These are phyloP conservation scores for Glycine soja DNA, from an alignment of 306 rosid species.

Conservation along the genomic window DNA sequence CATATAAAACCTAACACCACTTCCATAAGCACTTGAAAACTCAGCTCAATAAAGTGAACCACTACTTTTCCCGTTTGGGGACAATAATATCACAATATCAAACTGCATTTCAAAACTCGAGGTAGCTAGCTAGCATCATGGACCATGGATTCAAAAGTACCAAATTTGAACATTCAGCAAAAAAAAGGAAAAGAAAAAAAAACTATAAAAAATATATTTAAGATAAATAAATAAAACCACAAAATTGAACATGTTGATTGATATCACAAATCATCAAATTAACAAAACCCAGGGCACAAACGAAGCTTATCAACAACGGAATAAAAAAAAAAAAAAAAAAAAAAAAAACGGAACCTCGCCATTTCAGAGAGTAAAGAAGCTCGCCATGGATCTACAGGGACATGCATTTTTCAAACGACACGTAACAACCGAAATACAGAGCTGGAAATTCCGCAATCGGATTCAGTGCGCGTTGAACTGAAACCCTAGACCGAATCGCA, in stretches of 20 bases:
- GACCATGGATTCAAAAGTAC: background rate
- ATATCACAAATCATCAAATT: background rate
- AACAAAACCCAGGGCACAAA: background rate
- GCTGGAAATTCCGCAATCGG: constrained; percentile 13
- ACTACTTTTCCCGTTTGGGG: background rate
- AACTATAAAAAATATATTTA: background rate
- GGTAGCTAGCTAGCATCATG: constrained; percentile 4
- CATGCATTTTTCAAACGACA: constrained; percentile 40
- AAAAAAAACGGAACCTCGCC: background rate
- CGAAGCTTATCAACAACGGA: background rate
- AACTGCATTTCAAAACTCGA: background rate
- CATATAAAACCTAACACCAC: background rate
- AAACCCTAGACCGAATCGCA: constrained; percentile 63
- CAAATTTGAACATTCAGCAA: background rate
- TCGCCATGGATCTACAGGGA: constrained; percentile 58
- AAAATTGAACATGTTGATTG: background rate
- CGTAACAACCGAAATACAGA: constrained; percentile 50
- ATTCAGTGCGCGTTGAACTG: background rate
- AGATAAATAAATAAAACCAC: background rate
- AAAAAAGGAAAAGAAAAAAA: too few relatives aligned
- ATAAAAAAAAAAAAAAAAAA: too few relatives aligned
- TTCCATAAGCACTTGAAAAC: background rate
- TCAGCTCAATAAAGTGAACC: background rate
- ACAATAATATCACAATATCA: background rate
- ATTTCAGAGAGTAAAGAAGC: constrained; percentile 28